These are phyloP conservation scores for Casuarina glauca DNA, from an alignment of 306 rosid genomes.

Conservation along the genomic window DNA sequence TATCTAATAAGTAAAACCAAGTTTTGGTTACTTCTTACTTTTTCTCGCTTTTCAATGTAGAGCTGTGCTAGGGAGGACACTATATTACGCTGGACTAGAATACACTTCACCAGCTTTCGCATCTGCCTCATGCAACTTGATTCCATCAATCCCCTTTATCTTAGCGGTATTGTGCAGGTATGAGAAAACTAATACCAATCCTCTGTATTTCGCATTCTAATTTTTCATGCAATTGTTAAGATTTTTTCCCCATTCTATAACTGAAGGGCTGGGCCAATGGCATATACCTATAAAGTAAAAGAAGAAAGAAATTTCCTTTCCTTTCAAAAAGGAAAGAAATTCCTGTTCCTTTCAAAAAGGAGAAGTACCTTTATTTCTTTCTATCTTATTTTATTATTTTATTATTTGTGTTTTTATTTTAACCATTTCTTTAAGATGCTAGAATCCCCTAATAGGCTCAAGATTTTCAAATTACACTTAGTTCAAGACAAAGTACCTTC, in stretches of 20 bases:
- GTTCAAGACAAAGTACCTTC: not conserved
- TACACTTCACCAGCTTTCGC: constrained; percentile 22
- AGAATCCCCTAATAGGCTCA: not conserved
- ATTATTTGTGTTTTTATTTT: too few species aligned
- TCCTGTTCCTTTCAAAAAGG: too few species aligned
- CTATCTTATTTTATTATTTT: too few species aligned
- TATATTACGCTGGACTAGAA: constrained; percentile 20
- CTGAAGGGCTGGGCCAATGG: not conserved
- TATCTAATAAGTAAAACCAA: not conserved
- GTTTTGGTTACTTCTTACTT: not conserved
- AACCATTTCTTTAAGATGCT: too few species aligned
- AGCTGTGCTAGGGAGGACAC: constrained; percentile 22
- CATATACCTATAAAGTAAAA: not conserved
- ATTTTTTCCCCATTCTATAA: not conserved
- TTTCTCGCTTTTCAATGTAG: not conserved
- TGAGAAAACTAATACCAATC: not conserved
- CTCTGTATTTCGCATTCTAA: not conserved
- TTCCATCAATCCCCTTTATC: constrained; percentile 27
- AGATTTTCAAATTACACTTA: not conserved
- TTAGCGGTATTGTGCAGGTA: constrained; percentile 29
- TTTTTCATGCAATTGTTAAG: not conserved
- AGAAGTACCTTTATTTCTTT: too few species aligned
- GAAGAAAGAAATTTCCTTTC: not conserved
- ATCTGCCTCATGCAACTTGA: constrained; percentile 17
- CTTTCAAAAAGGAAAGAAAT: not conserved